These are phyloP conservation scores for Fusarium guadeloupense DNA, from an alignment of 2,329 filamentous ascomycete genomes.

Conservation along the genomic window DNA sequence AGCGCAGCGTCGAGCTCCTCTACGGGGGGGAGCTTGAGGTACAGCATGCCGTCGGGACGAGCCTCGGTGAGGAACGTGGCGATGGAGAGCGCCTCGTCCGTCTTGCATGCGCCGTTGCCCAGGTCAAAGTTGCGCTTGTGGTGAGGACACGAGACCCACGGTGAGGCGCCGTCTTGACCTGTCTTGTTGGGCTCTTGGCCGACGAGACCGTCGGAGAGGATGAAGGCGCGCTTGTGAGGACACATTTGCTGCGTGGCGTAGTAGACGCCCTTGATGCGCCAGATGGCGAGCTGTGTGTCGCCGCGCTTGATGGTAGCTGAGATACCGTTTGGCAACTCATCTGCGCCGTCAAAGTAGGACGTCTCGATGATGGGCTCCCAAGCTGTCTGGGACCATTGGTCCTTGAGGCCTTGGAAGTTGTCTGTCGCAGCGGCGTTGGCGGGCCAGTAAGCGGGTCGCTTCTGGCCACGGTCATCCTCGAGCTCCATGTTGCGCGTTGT, in stretches of 20 bases:
- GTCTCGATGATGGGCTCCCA: conserved; percentile 85
- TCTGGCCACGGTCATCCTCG: conserved; percentile 76
- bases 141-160: conserved; percentile 88
- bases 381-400: conserved; percentile 66
- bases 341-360: conserved; percentile 71
- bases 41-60: conserved; percentile 77
- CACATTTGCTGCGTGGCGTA: conserved; percentile 95
- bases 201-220: conserved; percentile 85
- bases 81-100: conserved; percentile 79
- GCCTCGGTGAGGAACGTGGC: conserved; percentile 83
- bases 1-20: conserved; percentile 82
- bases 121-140: conserved; percentile 93
- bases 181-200: conserved; percentile 65
- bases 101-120: conserved; percentile 75
- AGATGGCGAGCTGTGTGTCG: conserved; percentile 88
- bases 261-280: conserved; percentile 81
- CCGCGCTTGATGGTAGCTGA: conserved; percentile 83
- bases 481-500: conserved; percentile 74
- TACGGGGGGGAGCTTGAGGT: conserved; percentile 81
- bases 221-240: conserved; percentile 89
- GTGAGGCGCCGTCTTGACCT: conserved; percentile 48
- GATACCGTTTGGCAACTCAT: conserved; percentile 74
- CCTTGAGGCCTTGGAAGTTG: conserved; percentile 74
- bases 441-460: conserved; percentile 80
- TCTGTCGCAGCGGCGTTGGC: conserved; percentile 70